Conservation (phyloP, 495 filamentous ascomycete genomes). For the Trichoderma orchidacearum region DNA sequence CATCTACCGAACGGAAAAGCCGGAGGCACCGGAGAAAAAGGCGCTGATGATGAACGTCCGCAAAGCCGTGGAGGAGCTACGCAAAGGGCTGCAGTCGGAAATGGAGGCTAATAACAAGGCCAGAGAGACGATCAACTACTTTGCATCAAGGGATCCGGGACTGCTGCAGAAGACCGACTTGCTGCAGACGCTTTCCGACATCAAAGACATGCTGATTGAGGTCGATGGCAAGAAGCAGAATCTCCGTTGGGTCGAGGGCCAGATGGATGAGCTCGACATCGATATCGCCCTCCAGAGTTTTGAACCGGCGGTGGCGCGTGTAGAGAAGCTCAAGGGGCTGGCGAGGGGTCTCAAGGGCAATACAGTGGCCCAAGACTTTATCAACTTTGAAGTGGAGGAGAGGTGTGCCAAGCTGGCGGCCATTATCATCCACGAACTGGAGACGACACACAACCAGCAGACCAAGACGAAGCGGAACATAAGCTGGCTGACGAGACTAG, state of each 20-base stretch:
- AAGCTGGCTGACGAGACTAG: conserved; percentile 68
- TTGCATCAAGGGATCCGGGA: conserved; percentile 56
- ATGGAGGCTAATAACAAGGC: conserved; percentile 65
- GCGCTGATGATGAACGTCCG: conserved; percentile 75
- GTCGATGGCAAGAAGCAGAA: conserved; percentile 95
- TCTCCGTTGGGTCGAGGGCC: conserved; percentile 84
- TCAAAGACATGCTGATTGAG: conserved; percentile 75
- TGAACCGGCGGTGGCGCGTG: conserved; percentile 64
- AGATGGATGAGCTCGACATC: conserved; percentile 94
- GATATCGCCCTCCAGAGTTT: conserved; percentile 86
- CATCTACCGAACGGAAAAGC: conserved; percentile 76
- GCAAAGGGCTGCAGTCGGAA: conserved; percentile 68
- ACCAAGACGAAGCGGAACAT: conserved; percentile 60
- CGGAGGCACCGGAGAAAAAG: conserved; percentile 58
- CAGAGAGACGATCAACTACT: conserved; percentile 70
- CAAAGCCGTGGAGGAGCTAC: conserved; percentile 81
- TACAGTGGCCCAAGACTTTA: conserved; percentile 70
- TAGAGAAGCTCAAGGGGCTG: conserved; percentile 71
- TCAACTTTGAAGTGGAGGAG: conserved; percentile 78
- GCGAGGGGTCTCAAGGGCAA: conserved; percentile 74
- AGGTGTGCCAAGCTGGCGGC: conserved; percentile 66
- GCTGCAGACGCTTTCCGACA: conserved; percentile 52
- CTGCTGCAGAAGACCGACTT: conserved; percentile 59
- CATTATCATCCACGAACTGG: conserved; percentile 57
- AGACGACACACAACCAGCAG: conserved; percentile 57